These are phyloP conservation scores for Phytophthora aleatoria DNA, from an alignment of 352 stramenopile genomes.

Conservation along the genomic window DNA sequence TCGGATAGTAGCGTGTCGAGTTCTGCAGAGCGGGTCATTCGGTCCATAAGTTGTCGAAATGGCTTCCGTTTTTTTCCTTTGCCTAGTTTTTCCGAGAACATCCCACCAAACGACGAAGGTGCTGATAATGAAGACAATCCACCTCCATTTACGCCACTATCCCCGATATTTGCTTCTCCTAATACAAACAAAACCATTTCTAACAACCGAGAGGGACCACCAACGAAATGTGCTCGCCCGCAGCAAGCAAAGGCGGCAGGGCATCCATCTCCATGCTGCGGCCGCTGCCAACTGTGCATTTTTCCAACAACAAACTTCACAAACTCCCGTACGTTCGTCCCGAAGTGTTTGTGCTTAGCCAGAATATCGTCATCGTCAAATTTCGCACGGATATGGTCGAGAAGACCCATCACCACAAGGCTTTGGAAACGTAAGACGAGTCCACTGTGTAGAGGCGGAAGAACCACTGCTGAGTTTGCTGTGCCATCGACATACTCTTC, in stretches of 20 bases:
- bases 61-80: constrained; percentile 61
- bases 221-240: constrained; percentile 55
- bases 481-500: constrained; percentile 57
- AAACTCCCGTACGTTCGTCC: constrained; percentile 63
- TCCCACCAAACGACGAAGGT: constrained; percentile 47
- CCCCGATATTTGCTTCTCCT: constrained; percentile 47
- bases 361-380: constrained; percentile 53
- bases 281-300: constrained; percentile 72
- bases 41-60: constrained; percentile 52
- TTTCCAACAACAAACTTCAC: constrained; percentile 55
- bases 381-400: constrained; percentile 54
- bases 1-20: constrained; percentile 51
- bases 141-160: constrained; percentile 18
- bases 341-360: constrained; percentile 57
- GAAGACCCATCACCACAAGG: constrained; percentile 52
- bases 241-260: constrained; percentile 54
- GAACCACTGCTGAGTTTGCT: constrained; percentile 34
- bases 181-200: constrained; percentile 71
- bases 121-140: constrained; percentile 20
- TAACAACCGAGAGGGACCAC: constrained; percentile 53
- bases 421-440: constrained; percentile 60
- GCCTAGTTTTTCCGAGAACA: constrained; percentile 58
- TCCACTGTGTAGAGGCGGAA: constrained; percentile 49
- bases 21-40: constrained; percentile 63
- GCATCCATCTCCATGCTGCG: constrained; percentile 69